Evolutionary conservation across 2,329 filamentous ascomycete genomes (phyloP).

Genomic region (Penicillium sp.): DNA sequence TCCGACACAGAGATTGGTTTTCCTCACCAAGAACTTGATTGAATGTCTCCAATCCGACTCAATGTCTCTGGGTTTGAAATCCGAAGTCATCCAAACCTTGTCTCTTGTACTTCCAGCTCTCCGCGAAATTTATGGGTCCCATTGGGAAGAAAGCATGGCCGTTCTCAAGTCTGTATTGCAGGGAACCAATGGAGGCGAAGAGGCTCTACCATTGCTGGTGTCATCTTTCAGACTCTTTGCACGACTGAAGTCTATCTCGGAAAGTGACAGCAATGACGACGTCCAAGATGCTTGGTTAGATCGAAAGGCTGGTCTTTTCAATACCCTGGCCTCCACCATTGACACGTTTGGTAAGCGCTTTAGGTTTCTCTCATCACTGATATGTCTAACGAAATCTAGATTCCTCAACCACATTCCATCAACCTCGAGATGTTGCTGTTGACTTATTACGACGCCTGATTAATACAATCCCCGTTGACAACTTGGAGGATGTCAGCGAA

Average conservation of each 20-base stretch:
- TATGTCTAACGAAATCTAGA: constrained; percentile 31
- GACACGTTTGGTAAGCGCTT: constrained; percentile 39
- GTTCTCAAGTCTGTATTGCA: constrained; percentile 61
- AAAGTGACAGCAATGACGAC: constrained; percentile 77
- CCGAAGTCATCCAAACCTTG: constrained; percentile 46
- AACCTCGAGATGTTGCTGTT: constrained; percentile 73
- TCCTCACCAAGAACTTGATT: constrained; percentile 75
- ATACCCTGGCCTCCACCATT: constrained; percentile 46
- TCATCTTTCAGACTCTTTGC: constrained; percentile 70
- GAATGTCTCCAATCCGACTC: constrained; percentile 66
- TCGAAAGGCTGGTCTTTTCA: constrained; percentile 59
- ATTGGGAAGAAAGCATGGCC: constrained; percentile 70
- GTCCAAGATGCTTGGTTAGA: constrained; percentile 70
- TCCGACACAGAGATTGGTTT: constrained; percentile 66
- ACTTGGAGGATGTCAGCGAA: constrained; percentile 63
- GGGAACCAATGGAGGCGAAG: constrained; percentile 47
- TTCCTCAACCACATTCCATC: constrained; percentile 54
- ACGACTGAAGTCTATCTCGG: constrained; percentile 57
- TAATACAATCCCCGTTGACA: constrained; percentile 59
- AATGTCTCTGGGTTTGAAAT: constrained; percentile 37
- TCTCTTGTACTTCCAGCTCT: constrained; percentile 67
- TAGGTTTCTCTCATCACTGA: neutral
- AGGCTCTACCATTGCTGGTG: constrained; percentile 63
- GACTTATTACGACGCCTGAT: constrained; percentile 69
- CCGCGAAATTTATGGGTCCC: constrained; percentile 78